Evolutionary conservation across 2,329 filamentous ascomycete species (phyloP), one percentile per base, ranked within the genome.

Genomic region (Ceratocystis harringtonii): DNA sequence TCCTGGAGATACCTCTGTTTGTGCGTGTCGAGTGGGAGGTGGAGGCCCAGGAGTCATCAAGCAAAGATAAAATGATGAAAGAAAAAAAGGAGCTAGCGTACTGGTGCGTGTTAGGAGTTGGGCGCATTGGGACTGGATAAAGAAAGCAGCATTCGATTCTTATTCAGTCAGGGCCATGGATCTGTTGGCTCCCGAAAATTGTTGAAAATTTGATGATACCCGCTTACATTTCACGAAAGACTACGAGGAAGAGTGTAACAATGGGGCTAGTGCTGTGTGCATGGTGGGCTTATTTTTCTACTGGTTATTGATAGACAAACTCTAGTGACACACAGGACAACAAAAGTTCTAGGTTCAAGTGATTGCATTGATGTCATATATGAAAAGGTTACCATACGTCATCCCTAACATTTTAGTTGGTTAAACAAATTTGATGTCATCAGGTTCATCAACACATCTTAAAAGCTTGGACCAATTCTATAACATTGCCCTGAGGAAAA

Each of bases 31-130:
- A 96, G 74, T 99, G 92, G 86, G 92, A 92, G 74, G 80, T 83
- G 2, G 88, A 91, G 69, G 79, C 79, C 0, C 79, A 83, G 65
- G 84, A 89, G 67, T 83, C 85, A 7, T 71, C 76, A 1, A 74
- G 75, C 44, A 80, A 75, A 72, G 82, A 81, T 70, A 85, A 81
- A 73, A 84, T 83, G 57, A 83, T 78, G 61, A 86, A 81, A 74
- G 89, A 92, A 75, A 92, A 86, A 78, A 84, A 88, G 72, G 94
- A 97, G 73, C 77, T 97, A 75, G 91, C 91, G 65, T 97, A 96
- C 76, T 99, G 94, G 94, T 91, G 89, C 77, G 91, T 95, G 22
- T 78, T 97, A 44, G 92, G 92, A 2, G 83, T 95, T 66, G 94
- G 94, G 8, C 85, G 85, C 71, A 94, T 97, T 71, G 82, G 77